Evolutionary conservation across 2,329 filamentous ascomycete genomes (phyloP), one percentile per base, ranked within the genome.

Genomic region (Neospermospora avenae): DNA sequence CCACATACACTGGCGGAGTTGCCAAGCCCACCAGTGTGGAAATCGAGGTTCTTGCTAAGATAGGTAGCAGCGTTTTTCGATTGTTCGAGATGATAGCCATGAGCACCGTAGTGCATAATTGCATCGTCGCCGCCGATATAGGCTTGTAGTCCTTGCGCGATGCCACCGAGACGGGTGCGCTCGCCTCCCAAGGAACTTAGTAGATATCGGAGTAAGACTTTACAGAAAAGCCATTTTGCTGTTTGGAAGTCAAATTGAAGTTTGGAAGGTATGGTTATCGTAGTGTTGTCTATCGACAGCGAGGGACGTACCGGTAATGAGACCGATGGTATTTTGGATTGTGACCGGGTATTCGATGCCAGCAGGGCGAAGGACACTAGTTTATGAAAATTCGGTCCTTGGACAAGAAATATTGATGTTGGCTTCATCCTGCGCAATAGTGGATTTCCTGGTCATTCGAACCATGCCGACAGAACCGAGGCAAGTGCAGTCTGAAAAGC

Each of bases 71-170:
- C 49, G 24, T 53, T 53, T 2, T 35, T 35, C 2, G 49, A 13
- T 25, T 53, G 49, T 22, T 53, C 49, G 34, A 53, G 49, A n/a
- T 53, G 49, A 13, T 53, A 53, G 49, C 49, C 49, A 24, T 41
- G 34, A n/a, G 34, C 49, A 20, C 34, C 34, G 34, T 53, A 53
- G 8, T 53, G 49, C 49, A 53, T 53, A 35, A 53, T 4, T n/a
- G 49, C 49, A 11, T 53, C 49, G n/a, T n/a, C n/a, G 34, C 49
- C 34, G 49, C 49, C 49, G 18, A 53, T 31, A 6, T 53, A 53
- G 8, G 49, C 41, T 41, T 53, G 49, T 6, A 53, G 49, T 7
- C 49, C 49, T 53, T 53, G 49, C 1, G 49, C 49, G 18, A 53
- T 34, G 11, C 49, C 49, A 7, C 49, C 49, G 18, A 53, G 49